Percentiles rank a stretch among this genome's conserved stretches.
These are phyloP conservation scores for Colletotrichum sp. DNA, from an alignment of 2,329 filamentous ascomycete genomes.

Conservation along the genomic window DNA sequence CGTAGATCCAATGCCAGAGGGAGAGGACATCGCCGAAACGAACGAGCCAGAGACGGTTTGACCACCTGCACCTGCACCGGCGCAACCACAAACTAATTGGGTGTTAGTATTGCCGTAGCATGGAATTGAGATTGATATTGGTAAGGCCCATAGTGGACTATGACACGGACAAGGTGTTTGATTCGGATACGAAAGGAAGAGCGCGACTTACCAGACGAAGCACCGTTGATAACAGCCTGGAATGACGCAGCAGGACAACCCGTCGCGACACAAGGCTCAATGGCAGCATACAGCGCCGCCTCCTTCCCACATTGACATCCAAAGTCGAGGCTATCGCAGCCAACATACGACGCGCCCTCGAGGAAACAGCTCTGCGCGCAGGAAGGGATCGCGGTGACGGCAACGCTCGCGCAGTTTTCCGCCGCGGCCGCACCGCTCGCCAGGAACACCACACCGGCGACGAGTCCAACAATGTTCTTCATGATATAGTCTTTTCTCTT, in stretches of 20 bases:
- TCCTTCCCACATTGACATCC: conserved; percentile 31
- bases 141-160: too few relatives aligned
- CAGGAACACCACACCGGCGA: background rate
- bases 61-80: background rate
- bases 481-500: background rate
- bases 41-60: conserved; percentile 8
- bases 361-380: conserved; percentile 33
- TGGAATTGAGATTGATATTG: fast-evolving
- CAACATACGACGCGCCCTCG: conserved; percentile 29
- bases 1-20: background rate
- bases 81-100: conserved; percentile 1
- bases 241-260: conserved; percentile 28
- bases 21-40: conserved; percentile 5
- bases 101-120: background rate
- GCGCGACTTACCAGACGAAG: conserved; percentile 14
- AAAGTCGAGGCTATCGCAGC: conserved; percentile 30
- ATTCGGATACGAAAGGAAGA: too few relatives aligned
- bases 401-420: conserved; percentile 29
- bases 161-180: too few relatives aligned
- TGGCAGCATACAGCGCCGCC: conserved; percentile 25
- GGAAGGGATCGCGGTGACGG: conserved; percentile 28
- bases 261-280: conserved; percentile 32
- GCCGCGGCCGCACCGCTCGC: background rate
- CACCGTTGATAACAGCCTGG: conserved; percentile 30
- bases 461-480: background rate